Conservation (phyloP, 805 yeast species). For the Candida stauntonica region DNA sequence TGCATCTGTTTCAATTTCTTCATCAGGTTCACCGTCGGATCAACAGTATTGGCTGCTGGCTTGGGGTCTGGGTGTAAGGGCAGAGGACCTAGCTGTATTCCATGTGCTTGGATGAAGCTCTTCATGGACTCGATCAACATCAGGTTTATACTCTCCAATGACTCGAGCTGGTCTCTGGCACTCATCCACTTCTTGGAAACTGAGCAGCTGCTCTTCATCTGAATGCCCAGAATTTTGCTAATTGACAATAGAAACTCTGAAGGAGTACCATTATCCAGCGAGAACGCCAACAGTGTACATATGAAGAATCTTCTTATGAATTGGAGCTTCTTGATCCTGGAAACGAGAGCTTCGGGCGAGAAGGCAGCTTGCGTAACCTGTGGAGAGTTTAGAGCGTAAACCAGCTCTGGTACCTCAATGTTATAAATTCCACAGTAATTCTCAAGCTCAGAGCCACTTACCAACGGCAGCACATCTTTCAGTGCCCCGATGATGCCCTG, state of each 20-base stretch:
- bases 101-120: neutral
- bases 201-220: neutral
- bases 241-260: slow-evolving; percentile 10
- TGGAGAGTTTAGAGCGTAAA: slow-evolving; percentile 16
- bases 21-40: slow-evolving; percentile 12
- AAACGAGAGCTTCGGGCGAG: slow-evolving; percentile 25
- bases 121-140: slow-evolving; percentile 7
- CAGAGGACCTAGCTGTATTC: slow-evolving; percentile 4
- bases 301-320: slow-evolving; percentile 38
- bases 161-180: neutral
- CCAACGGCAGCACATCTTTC: slow-evolving; percentile 26
- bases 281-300: slow-evolving; percentile 37
- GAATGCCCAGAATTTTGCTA: slow-evolving; percentile 6
- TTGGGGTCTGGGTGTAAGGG: neutral
- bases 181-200: slow-evolving; percentile 4
- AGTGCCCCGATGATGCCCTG: slow-evolving; percentile 29
- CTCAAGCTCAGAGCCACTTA: slow-evolving; percentile 32
- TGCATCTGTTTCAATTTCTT: slow-evolving; percentile 10
- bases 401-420: slow-evolving; percentile 29
- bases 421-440: slow-evolving; percentile 43
- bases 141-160: neutral
- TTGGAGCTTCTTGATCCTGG: slow-evolving; percentile 33
- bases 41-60: neutral
- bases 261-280: slow-evolving; percentile 13
- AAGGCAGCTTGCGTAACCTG: neutral